A percentile compares a stretch with the other conserved stretches of the same genome.
phyloP scores from a whole-genome alignment of 148 eudicot species.

The Fagopyrum tataricum region DNA sequence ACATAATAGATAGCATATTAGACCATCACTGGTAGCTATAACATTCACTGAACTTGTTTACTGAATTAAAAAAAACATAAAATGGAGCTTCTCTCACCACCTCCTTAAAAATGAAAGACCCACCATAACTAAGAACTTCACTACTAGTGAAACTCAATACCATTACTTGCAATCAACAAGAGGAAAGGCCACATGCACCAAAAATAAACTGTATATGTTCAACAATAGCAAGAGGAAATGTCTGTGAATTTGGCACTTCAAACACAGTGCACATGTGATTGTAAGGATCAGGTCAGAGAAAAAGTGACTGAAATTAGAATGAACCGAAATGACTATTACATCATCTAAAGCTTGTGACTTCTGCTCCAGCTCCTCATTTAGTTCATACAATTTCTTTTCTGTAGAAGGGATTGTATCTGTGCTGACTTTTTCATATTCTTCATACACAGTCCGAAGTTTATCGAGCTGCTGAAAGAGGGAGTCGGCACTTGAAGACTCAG shows the following conservation, averaged over 20 bases:
- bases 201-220: background rate
- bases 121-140: background rate
- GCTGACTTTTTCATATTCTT: conserved; percentile 62
- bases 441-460: conserved; percentile 66
- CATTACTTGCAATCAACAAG: background rate
- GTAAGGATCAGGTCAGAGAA: conserved; percentile 1
- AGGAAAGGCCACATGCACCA: background rate
- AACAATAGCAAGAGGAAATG: background rate
- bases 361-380: conserved; percentile 70
- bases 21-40: conserved; percentile 2
- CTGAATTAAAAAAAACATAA: background rate
- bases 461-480: conserved; percentile 73
- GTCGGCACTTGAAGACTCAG: conserved; percentile 49
- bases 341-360: conserved; percentile 82
- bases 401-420: conserved; percentile 71
- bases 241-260: background rate
- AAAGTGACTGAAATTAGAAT: background rate
- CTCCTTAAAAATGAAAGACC: background rate
- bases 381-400: conserved; percentile 50
- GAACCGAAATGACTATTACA: conserved; percentile 41
- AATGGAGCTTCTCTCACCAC: background rate
- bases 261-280: background rate
- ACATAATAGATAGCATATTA: conserved; percentile 11
- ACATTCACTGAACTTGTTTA: background rate
- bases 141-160: background rate